Percentiles rank a stretch among this genome's conserved stretches.
Conservation (phyloP, 2,329 filamentous ascomycete species). For the Metarhizium humberi region DNA sequence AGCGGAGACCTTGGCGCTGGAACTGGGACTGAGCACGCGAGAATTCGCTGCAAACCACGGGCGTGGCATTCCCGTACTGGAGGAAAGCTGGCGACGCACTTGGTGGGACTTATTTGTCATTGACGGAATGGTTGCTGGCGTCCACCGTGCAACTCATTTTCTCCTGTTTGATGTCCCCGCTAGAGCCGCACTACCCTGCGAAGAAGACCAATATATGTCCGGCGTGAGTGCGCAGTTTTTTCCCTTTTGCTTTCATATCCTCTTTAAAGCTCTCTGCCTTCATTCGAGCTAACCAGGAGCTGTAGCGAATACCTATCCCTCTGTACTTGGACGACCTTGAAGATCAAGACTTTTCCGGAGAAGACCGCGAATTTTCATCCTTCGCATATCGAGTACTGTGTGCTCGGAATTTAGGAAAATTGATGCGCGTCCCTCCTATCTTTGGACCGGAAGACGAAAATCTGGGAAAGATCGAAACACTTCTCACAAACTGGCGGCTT, state of each 20-base stretch:
- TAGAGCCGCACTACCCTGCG: constrained; percentile 69
- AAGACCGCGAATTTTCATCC: constrained; percentile 67
- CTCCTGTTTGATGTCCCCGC: constrained; percentile 56
- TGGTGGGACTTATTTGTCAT: constrained; percentile 85
- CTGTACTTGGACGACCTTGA: constrained; percentile 68
- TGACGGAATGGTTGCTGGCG: constrained; percentile 75
- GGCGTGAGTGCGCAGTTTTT: constrained; percentile 34
- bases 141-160: constrained; percentile 64
- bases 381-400: constrained; percentile 80
- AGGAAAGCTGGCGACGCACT: constrained; percentile 78
- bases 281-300: constrained; percentile 2
- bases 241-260: background rate
- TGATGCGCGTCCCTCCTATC: constrained; percentile 51
- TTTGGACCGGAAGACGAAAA: constrained; percentile 45
- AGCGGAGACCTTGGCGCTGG: constrained; percentile 62
- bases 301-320: constrained; percentile 46
- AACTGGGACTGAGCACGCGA: constrained; percentile 65
- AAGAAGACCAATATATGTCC: constrained; percentile 62
- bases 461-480: constrained; percentile 39
- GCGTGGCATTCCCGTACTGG: constrained; percentile 54
- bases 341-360: constrained; percentile 61
- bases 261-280: background rate
- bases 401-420: constrained; percentile 65
- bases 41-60: constrained; percentile 58
- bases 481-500: constrained; percentile 65